phyloP scores from a whole-genome alignment of 108 stramenopile genomes.

The Cyclotella distinguenda region DNA sequence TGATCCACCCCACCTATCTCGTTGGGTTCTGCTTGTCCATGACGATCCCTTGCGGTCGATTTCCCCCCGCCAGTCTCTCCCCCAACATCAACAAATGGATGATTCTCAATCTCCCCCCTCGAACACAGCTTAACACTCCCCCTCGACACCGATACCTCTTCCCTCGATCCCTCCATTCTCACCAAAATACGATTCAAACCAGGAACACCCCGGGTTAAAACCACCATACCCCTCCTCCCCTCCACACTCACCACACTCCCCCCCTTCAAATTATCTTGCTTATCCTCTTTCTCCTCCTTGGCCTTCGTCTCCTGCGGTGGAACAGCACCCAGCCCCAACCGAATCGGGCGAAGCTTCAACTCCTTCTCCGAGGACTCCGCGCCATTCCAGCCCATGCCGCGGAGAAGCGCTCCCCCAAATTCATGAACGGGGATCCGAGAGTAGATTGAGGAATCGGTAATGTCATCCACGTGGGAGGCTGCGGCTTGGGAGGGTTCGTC shows the following conservation, averaged over 20 bases:
- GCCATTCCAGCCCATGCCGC: slow-evolving; percentile 91
- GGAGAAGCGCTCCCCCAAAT: slow-evolving; percentile 85
- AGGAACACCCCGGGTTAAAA: slow-evolving; percentile 73
- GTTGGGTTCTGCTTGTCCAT: too few species aligned
- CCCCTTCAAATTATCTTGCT: slow-evolving; percentile 70
- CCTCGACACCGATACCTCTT: slow-evolving; percentile 60
- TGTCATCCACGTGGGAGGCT: slow-evolving; percentile 38
- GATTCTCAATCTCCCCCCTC: slow-evolving; percentile 59
- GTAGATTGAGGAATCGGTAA: slow-evolving; percentile 62
- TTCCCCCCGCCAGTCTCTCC: not conserved
- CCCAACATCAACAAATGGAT: slow-evolving; percentile 46
- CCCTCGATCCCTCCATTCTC: slow-evolving; percentile 55
- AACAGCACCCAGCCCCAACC: slow-evolving; percentile 84
- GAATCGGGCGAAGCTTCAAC: slow-evolving; percentile 68
- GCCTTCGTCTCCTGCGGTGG: slow-evolving; percentile 69
- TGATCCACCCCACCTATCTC: too few species aligned
- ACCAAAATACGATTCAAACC: slow-evolving; percentile 81
- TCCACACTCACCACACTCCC: slow-evolving; percentile 73
- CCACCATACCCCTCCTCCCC: slow-evolving; percentile 52
- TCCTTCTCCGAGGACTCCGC: slow-evolving; percentile 23
- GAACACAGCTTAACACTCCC: slow-evolving; percentile 53
- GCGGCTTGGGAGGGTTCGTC: slow-evolving; percentile 40
- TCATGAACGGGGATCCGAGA: slow-evolving; percentile 70
- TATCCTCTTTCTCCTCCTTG: slow-evolving; percentile 61
- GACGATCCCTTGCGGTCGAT: too few species aligned